Evolutionary conservation across 108 stramenopile genomes (phyloP), one percentile per base, ranked within the genome.

Genomic region (Nannochloropsis oceanica): DNA sequence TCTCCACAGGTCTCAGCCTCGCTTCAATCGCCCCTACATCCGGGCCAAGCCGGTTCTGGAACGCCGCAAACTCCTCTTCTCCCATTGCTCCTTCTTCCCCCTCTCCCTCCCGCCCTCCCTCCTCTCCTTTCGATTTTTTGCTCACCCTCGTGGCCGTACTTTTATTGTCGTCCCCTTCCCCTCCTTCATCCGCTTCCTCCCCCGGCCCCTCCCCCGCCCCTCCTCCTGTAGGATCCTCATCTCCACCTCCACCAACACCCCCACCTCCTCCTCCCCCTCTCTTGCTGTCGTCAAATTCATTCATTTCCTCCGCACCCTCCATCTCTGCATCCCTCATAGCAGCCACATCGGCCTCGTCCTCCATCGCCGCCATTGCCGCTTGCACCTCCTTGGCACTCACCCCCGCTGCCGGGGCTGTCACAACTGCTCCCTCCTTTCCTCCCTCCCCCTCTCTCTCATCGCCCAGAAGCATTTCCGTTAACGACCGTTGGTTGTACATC

Each of bases 21-120:
- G 92, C 90, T 50, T 95, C 92, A 44, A 98, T 90, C 26, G 94
- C 91, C 27, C 85, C 83, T 27, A 91, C 85, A 87, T 96, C 95
- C 27, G 93, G 86, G 0, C 96, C 97, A 12, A 94, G 95, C 43
- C 91, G 92, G 80, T 84, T 93, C 89, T 96, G 95, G 96, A 95
- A 96, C 20, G 92, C 92, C 3, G 93, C 95, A 90, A 97, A 96
- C 89, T 97, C 97, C 82, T 95, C 91, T 83, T 95, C 96, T 81
- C 95, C 85, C 44, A 90, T 91, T 79, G 89, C 87, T 24, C 86
- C 90, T 43, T 83, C 88, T 25, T 89, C 44, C 86, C 89, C 86
- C 44, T 89, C 83, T 25, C 27, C 25, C 10, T 84, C 79, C 86
- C 83, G 27, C 27, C 25, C 10, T 84, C 42, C 73, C 43, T 26